A percentile compares a stretch with the other conserved stretches of the same genome.
Evolutionary conservation across 192 early-diverging fungal genomes (phyloP).

Genomic region (Podila minutissima): DNA sequence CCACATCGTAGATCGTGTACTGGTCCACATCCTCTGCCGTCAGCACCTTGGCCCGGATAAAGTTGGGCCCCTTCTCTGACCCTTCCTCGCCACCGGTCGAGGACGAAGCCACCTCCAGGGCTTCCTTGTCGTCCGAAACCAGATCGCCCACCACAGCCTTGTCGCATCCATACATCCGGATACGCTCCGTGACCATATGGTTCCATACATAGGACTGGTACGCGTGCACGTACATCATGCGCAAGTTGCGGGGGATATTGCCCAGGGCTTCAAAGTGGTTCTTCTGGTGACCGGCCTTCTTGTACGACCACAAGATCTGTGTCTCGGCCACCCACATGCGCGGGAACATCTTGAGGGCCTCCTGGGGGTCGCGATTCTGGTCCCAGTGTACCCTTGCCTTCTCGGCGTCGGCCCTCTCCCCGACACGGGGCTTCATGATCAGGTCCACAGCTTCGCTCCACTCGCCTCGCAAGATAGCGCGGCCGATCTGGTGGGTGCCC

Average conservation of each 20-base stretch:
- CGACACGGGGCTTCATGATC: conserved; percentile 84
- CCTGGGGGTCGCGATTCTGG: conserved; percentile 66
- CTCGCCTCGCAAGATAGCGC: conserved; percentile 74
- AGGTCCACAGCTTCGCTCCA: conserved; percentile 81
- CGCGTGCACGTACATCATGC: conserved; percentile 94
- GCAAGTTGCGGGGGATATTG: conserved; percentile 85
- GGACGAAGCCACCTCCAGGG: conserved; percentile 1
- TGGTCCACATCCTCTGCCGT: conserved; percentile 72
- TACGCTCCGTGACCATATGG: conserved; percentile 77
- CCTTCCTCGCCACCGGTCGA: conserved; percentile 7
- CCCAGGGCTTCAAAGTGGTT: conserved; percentile 73
- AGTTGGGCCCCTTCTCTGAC: conserved; percentile 39
- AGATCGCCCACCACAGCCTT: conserved; percentile 87
- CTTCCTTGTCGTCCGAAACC: conserved; percentile 60
- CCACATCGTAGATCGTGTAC: conserved; percentile 89
- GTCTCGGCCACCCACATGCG: conserved; percentile 75
- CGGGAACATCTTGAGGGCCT: conserved; percentile 74
- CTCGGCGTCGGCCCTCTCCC: conserved; percentile 70
- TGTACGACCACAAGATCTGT: conserved; percentile 69
- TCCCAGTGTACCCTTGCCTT: conserved; percentile 78
- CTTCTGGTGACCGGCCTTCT: conserved; percentile 51
- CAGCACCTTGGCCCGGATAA: conserved; percentile 59
- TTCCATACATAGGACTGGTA: conserved; percentile 99
- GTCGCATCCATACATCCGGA: conserved; percentile 69
- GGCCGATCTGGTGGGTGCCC: conserved; percentile 84